Evolutionary conservation across 2,329 filamentous ascomycete species (phyloP), one percentile per base, ranked within the genome.

Genomic region (Malbranchea cinnamomea): DNA sequence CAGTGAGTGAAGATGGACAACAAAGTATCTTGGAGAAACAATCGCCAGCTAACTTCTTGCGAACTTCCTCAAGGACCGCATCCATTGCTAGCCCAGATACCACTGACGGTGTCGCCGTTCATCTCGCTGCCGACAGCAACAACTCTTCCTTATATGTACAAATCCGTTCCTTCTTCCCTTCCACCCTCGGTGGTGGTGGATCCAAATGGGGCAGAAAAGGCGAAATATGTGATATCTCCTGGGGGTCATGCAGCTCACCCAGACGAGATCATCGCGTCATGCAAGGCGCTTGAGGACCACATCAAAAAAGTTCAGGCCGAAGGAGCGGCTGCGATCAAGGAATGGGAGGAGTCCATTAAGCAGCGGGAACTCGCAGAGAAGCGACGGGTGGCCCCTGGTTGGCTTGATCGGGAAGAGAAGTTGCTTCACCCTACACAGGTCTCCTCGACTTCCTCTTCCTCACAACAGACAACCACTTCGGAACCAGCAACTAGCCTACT

Each of bases 71-170:
- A 38, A 83, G 78, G 70, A 41, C 74, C 83, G 10, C 84, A 94
- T 58, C 81, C 78, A 10, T 72, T 94, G 40, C 74, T 98, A 26
- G 80, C 85, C 41, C 89, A 98, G 59, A 74, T 95, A 23, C 84
- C 89, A 17, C 63, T 98, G 32, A 91, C 84, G 28, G 84, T 95
- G 25, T 94, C 87, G 3, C 89, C 89, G 15, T 94, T 94, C 61
- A 73, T 95, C 45, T 79, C 78, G 36, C 76, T 98, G 18, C 89
- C 89, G 7, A 78, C 81, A 17, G 78, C 87, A 15, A 80, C 85
- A 12, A 93, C 85, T 0, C 72, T 98, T 5, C 87, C 89, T 14
- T 95, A 95, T 62, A 92, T 83, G 43, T 95, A 94, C 68, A 87
- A 85, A 51, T 69, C 74, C 7, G 77, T 95, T 49, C 82, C 87